These are phyloP conservation scores for Plectosphaerella cucumerina DNA, from an alignment of 2,329 filamentous ascomycete genomes.

Conservation along the genomic window DNA sequence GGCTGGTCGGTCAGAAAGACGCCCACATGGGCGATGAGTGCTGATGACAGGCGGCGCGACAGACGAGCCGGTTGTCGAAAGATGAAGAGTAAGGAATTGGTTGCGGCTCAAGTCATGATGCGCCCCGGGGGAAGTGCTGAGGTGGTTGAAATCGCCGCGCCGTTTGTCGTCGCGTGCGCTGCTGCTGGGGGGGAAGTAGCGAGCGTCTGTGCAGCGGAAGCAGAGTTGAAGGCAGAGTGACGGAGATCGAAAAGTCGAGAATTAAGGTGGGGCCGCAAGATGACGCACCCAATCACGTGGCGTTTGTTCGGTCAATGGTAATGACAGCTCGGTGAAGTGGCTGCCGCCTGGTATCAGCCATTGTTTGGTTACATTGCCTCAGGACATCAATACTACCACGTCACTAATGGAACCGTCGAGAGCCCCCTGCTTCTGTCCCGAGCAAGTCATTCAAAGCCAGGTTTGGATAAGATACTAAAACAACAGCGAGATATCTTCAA, in stretches of 20 bases:
- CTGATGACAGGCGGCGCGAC: not conserved
- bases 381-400: not conserved
- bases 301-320: not conserved
- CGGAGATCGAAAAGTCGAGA: conserved; percentile 9
- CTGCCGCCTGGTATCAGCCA: too few species aligned
- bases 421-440: not conserved
- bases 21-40: conserved; percentile 8
- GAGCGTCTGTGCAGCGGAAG: too few species aligned
- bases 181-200: not conserved
- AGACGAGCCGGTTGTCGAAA: not conserved
- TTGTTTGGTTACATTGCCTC: too few species aligned
- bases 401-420: not conserved
- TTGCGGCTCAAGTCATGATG: conserved; percentile 6
- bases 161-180: too few species aligned
- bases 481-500: not conserved
- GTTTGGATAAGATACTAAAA: not conserved
- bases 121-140: conserved; percentile 4
- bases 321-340: not conserved
- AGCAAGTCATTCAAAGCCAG: not conserved
- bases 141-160: not conserved
- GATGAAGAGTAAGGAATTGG: not conserved
- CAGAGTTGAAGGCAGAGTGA: too few species aligned
- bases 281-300: conserved; percentile 7
- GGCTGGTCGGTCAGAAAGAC: conserved; percentile 9
- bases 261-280: conserved; percentile 11